phyloP scores from a whole-genome alignment of 768 basidiomycete genomes.

The Suillus weaverae region DNA sequence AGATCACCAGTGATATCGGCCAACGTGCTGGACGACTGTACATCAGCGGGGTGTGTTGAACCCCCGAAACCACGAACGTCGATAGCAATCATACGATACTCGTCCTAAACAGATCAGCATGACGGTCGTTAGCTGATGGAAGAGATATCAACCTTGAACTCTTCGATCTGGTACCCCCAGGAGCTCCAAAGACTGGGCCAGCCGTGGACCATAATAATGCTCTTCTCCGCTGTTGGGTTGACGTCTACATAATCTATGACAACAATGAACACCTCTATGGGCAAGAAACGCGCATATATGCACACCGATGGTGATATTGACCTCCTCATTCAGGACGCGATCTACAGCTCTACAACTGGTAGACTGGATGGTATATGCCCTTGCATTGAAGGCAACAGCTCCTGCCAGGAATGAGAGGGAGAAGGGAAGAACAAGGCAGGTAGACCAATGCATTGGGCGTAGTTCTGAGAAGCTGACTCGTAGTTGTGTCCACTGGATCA shows the following conservation, averaged over 20 bases:
- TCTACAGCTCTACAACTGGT: slow-evolving; percentile 41
- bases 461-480: background rate
- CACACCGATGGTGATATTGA: slow-evolving; percentile 50
- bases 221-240: slow-evolving; percentile 50
- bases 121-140: background rate
- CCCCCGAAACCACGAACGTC: slow-evolving; percentile 71
- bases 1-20: slow-evolving; percentile 64
- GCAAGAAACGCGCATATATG: slow-evolving; percentile 3
- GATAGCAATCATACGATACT: slow-evolving; percentile 65
- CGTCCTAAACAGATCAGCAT: slow-evolving; percentile 37
- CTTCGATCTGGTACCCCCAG: slow-evolving; percentile 71
- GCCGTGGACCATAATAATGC: slow-evolving; percentile 76
- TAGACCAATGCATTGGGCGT: background rate
- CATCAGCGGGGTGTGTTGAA: slow-evolving; percentile 65
- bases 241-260: slow-evolving; percentile 36
- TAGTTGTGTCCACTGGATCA: background rate
- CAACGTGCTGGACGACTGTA: slow-evolving; percentile 56
- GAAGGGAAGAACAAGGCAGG: background rate
- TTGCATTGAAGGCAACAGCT: slow-evolving; percentile 36
- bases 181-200: slow-evolving; percentile 80
- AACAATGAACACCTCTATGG: background rate
- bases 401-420: background rate
- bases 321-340: slow-evolving; percentile 30
- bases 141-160: slow-evolving; percentile 49
- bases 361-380: slow-evolving; percentile 26